Evolutionary conservation across 73 alveolate species (phyloP), one percentile per base, ranked within the genome.

Genomic region (Paramecium primaurelia): DNA sequence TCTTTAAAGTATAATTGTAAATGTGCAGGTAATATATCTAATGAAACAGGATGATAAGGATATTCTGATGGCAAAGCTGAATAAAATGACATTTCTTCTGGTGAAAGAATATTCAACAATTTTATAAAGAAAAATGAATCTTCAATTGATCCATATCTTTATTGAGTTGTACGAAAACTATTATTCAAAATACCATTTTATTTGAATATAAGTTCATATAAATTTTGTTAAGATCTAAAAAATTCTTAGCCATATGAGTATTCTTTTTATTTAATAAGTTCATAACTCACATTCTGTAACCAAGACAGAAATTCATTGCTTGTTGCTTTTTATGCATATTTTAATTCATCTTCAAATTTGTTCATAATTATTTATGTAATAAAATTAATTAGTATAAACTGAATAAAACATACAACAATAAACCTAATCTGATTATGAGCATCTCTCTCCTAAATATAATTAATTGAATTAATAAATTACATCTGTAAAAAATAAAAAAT

Each of bases 331-430:
- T 28, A 26, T 2, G 84, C 84, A 28, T 64, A 64, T 64, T 64
- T 64, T 64, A 64, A 64, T 32, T 64, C 84, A 10, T 64, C 84
- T 64, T 64, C 84, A 64, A 64, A 64, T 64, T 64, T 64, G 84
- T 64, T 64, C 84, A 64, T 64, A 64, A 64, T 25, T 64, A 64
- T 64, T 54, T 64, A 64, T 64, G 84, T 64, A 64, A 64, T 64
- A 64, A 64, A 64, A 54, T 54, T 54, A 54, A 54, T 54, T 54
- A 54, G 69, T 54, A 54, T 54, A 54, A 54, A 54, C 69, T 54
- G 69, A 54, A 54, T 54, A 16, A 54, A 54, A 54, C 69, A 16
- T 54, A 25, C 69, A 6, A 7, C 69, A 54, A 54, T 54, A 54
- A 54, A 54, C 69, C 69, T n/a, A n/a, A 54, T 54, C 69, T 16